These are phyloP conservation scores for Neocallimastix lanati DNA, from an alignment of 192 early-diverging fungal species.

Conservation along the genomic window DNA sequence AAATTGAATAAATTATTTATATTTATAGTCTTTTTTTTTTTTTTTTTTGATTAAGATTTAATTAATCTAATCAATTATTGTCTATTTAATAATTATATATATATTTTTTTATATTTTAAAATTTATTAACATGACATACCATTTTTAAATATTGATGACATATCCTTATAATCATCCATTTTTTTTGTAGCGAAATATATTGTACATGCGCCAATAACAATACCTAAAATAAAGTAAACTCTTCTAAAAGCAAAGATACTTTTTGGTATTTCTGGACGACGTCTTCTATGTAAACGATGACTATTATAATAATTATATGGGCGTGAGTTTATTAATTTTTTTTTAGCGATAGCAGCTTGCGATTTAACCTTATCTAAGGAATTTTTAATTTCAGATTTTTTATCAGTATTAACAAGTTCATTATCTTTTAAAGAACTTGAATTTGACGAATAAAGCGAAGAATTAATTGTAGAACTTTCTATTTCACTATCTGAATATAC, in stretches of 20 bases:
- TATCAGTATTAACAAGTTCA: too few relatives aligned
- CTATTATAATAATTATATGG: background rate
- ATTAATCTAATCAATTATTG: too few relatives aligned
- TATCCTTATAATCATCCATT: background rate
- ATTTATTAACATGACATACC: background rate
- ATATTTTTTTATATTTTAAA: background rate
- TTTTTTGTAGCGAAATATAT: background rate
- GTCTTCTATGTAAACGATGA: background rate
- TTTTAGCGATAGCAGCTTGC: background rate
- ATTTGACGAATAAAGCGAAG: too few relatives aligned
- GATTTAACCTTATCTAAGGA: background rate
- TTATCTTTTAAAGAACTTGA: background rate
- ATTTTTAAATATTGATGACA: background rate
- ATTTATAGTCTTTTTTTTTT: too few relatives aligned
- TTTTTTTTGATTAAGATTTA: too few relatives aligned
- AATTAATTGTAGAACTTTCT: too few relatives aligned
- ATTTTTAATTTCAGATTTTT: too few relatives aligned
- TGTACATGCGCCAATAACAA: background rate
- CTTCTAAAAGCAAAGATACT: background rate
- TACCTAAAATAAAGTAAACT: background rate
- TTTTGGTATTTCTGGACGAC: background rate
- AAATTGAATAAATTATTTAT: too few relatives aligned
- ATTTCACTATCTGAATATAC: background rate
- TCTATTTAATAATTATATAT: too few relatives aligned
- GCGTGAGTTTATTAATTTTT: background rate